Conservation (phyloP, 306 rosid genomes). For the Crataegus laevigata region DNA sequence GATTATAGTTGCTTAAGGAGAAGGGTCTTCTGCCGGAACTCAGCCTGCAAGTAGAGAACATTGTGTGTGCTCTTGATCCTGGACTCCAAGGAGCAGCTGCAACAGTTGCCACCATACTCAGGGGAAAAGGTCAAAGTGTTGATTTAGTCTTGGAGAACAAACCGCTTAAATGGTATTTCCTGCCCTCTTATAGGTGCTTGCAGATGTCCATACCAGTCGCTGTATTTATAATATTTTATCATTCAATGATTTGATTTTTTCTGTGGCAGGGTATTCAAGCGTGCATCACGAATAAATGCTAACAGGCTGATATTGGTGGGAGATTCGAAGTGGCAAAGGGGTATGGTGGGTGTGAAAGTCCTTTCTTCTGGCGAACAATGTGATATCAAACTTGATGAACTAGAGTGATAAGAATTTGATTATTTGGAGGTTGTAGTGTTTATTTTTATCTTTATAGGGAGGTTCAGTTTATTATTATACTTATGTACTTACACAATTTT, state of each 20-base stretch:
- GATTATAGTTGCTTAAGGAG: constrained; percentile 77
- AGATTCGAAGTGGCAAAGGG: constrained; percentile 85
- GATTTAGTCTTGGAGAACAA: constrained; percentile 92
- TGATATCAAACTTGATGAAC: constrained; percentile 76
- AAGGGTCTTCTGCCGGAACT: constrained; percentile 77
- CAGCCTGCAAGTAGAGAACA: constrained; percentile 47
- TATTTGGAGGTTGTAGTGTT: not conserved
- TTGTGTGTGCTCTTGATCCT: constrained; percentile 80
- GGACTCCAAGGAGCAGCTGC: constrained; percentile 92
- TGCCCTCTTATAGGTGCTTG: constrained; percentile 3
- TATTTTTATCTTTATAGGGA: not conserved
- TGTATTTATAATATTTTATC: constrained; percentile 13
- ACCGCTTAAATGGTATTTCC: constrained; percentile 77
- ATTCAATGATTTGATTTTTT: constrained; percentile 1
- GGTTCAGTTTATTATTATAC: not conserved
- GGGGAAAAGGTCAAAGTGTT: constrained; percentile 69
- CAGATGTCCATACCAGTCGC: not conserved
- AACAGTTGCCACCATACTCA: constrained; percentile 65
- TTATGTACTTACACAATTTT: not conserved
- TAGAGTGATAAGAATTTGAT: constrained; percentile 31
- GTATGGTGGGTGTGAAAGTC: constrained; percentile 72
- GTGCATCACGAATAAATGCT: constrained; percentile 71
- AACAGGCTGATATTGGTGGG: constrained; percentile 77
- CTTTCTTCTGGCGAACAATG: constrained; percentile 82
- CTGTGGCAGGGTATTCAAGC: constrained; percentile 67